Evolutionary conservation across 345 rosid species (phyloP).

Genomic region (Brassica cretica): DNA sequence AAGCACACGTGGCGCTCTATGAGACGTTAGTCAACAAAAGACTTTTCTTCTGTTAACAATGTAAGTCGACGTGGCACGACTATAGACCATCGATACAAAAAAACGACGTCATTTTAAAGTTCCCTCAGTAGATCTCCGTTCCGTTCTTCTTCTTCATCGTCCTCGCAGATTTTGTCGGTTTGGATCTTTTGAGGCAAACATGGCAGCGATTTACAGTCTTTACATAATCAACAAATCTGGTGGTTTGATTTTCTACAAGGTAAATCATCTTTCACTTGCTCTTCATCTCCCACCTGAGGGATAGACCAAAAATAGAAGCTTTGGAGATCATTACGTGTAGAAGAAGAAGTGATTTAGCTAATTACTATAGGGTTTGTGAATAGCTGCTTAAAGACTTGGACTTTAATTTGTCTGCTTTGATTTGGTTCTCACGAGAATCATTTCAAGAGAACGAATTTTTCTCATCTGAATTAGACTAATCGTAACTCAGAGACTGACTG

Average conservation of each 20-base stretch:
- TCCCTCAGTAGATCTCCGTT: constrained; percentile 15
- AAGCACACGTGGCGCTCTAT: constrained; percentile 31
- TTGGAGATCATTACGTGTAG: constrained; percentile 1
- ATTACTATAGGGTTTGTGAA: constrained; percentile 15
- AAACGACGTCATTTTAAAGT: neutral
- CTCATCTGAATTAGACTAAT: neutral
- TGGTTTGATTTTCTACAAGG: constrained; percentile 86
- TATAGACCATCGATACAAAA: neutral
- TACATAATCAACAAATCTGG: constrained; percentile 91
- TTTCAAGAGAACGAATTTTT: neutral
- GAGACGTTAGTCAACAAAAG: constrained; percentile 8
- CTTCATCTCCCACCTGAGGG: neutral
- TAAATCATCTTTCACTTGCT: constrained; percentile 15
- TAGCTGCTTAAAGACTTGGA: neutral
- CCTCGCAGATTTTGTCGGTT: constrained; percentile 8
- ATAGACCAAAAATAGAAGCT: neutral
- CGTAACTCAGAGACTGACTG: neutral
- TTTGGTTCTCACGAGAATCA: neutral
- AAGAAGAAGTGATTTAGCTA: neutral
- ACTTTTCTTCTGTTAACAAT: neutral
- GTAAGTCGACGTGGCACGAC: constrained; percentile 28
- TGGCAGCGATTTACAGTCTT: constrained; percentile 84
- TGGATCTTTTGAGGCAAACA: constrained; percentile 28
- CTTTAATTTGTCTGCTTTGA: neutral
- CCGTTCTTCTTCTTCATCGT: constrained; percentile 27